Evolutionary conservation across 805 yeast species (phyloP).

Genomic region (Wickerhamomyces xylosicus): DNA sequence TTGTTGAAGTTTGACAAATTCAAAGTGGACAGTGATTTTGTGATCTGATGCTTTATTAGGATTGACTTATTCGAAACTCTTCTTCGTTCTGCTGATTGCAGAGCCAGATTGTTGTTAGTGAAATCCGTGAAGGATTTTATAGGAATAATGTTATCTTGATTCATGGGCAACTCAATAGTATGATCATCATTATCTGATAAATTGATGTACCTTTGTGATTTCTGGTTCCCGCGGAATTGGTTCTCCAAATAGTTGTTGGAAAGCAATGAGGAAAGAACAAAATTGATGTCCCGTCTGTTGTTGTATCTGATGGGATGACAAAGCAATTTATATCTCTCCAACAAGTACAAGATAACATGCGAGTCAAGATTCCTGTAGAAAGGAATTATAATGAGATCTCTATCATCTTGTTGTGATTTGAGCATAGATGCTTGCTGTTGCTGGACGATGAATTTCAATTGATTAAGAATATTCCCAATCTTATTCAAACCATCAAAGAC

Average conservation of each 20-base stretch:
- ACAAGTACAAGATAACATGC: constrained; percentile 12
- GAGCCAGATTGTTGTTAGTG: too few relatives aligned
- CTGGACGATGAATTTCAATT: constrained; percentile 3
- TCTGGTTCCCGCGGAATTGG: neutral
- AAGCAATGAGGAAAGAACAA: constrained; percentile 11
- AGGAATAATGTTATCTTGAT: neutral
- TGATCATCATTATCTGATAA: neutral
- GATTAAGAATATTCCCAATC: constrained; percentile 20
- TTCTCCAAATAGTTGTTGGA: constrained; percentile 10
- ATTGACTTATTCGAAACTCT: neutral
- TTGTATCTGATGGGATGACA: constrained; percentile 18
- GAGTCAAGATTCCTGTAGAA: constrained; percentile 15
- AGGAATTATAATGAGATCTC: constrained; percentile 11
- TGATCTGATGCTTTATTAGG: neutral
- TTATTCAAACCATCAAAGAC: constrained; percentile 20
- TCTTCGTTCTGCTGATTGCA: neutral
- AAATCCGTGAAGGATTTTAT: neutral
- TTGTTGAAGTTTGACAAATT: neutral
- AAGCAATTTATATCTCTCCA: constrained; percentile 10
- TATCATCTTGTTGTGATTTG: neutral
- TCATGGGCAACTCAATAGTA: neutral
- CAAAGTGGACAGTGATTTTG: neutral
- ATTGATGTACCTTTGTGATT: neutral
- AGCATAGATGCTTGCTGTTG: constrained; percentile 5
- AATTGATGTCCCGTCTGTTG: constrained; percentile 10